These are phyloP conservation scores for Malus hybrid DNA, from an alignment of 331 rosid genomes.

Conservation along the genomic window DNA sequence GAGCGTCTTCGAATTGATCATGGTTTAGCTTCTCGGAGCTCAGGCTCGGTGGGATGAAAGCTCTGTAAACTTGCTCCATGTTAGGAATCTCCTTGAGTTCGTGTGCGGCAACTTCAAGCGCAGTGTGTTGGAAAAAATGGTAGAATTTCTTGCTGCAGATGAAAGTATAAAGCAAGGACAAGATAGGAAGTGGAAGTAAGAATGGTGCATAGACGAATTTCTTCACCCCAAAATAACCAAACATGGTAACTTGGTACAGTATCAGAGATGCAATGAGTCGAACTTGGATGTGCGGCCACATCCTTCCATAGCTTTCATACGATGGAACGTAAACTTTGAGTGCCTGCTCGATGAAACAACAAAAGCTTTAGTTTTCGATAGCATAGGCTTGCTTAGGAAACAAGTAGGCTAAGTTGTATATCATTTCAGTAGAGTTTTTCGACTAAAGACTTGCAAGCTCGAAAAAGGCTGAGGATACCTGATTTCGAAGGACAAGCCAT, in stretches of 20 bases:
- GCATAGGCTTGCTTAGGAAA: not conserved
- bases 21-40: conserved; percentile 54
- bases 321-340: conserved; percentile 88
- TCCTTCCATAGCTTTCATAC: conserved; percentile 78
- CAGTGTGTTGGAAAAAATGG: conserved; percentile 36
- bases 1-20: conserved; percentile 64
- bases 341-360: conserved; percentile 36
- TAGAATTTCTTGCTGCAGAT: conserved; percentile 61
- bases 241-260: conserved; percentile 73
- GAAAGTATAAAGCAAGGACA: conserved; percentile 41
- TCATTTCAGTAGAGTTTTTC: not conserved
- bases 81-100: conserved; percentile 50
- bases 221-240: conserved; percentile 71
- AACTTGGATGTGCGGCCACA: conserved; percentile 82
- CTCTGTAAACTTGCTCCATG: conserved; percentile 58
- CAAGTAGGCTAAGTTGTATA: too few species aligned
- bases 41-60: conserved; percentile 78
- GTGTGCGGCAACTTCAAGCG: conserved; percentile 56
- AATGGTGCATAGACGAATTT: conserved; percentile 41
- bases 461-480: conserved; percentile 38
- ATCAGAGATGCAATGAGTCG: conserved; percentile 70
- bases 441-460: not conserved
- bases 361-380: not conserved
- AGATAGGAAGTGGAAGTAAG: conserved; percentile 55
- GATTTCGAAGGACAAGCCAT: conserved; percentile 92